Conservation (phyloP, 1,284 basidiomycete species). For the Sparassis latifolia region DNA sequence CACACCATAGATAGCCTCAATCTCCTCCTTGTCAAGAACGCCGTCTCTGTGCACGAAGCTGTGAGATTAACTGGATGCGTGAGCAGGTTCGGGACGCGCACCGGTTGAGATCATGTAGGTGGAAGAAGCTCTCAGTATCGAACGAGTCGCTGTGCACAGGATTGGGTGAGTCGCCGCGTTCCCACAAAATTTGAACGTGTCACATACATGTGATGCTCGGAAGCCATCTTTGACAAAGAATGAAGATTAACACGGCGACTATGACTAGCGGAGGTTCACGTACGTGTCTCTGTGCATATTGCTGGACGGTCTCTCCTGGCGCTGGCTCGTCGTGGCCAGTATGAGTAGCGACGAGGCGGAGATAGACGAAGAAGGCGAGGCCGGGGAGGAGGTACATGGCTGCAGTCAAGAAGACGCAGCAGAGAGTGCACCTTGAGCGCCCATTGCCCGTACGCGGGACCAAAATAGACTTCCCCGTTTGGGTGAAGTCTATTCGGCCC, state of each 20-base stretch:
- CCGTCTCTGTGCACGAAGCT: constrained; percentile 46
- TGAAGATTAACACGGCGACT: neutral
- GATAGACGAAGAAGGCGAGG: constrained; percentile 28
- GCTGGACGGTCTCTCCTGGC: constrained; percentile 25
- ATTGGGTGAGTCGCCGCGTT: constrained; percentile 1
- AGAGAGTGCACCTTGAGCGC: neutral
- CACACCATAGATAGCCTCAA: constrained; percentile 90
- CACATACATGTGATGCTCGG: constrained; percentile 77
- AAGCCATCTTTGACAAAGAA: constrained; percentile 56
- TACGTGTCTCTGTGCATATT: constrained; percentile 63
- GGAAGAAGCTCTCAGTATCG: constrained; percentile 76
- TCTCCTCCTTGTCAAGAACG: constrained; percentile 72
- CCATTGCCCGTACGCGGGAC: neutral
- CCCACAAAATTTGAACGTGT: neutral
- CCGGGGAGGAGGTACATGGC: constrained; percentile 29
- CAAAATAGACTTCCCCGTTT: no score
- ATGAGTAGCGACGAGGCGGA: constrained; percentile 20
- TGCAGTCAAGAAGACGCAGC: neutral
- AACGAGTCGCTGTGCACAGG: constrained; percentile 58
- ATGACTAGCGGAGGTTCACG: constrained; percentile 18
- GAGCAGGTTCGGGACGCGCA: constrained; percentile 29
- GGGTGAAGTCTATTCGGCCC: no score
- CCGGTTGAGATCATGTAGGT: constrained; percentile 87
- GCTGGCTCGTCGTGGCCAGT: constrained; percentile 21
- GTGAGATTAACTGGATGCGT: neutral